phyloP scores from a whole-genome alignment of 305 asterid species.

The Solanum hybrid region DNA sequence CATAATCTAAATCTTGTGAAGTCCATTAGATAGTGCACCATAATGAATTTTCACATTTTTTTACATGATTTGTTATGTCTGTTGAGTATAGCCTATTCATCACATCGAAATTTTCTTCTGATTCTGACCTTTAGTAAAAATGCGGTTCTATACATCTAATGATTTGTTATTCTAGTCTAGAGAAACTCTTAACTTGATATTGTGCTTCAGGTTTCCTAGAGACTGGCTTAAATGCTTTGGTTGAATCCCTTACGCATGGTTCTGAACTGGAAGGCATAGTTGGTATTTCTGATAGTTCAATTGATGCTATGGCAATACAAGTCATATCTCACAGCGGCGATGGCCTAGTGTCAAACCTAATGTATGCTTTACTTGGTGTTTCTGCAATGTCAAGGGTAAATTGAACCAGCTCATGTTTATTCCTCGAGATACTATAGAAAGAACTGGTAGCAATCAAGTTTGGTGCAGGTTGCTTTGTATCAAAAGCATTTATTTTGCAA shows the following conservation, averaged over 20 bases:
- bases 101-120: not conserved
- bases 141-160: not conserved
- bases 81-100: not conserved
- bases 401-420: constrained; percentile 18
- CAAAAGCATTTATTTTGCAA: not conserved
- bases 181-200: not conserved
- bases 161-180: not conserved
- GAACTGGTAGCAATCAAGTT: not conserved
- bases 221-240: constrained; percentile 45
- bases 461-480: not conserved
- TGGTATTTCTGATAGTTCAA: constrained; percentile 40
- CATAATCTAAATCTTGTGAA: not conserved
- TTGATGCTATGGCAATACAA: constrained; percentile 55
- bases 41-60: not conserved
- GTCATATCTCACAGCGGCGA: constrained; percentile 68
- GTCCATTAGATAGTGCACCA: not conserved
- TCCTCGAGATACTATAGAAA: not conserved
- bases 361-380: constrained; percentile 86
- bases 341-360: constrained; percentile 68
- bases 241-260: constrained; percentile 35
- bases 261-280: constrained; percentile 41
- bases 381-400: constrained; percentile 94
- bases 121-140: not conserved
- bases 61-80: constrained; percentile 1
- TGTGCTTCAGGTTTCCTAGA: constrained; percentile 58